A percentile compares a stretch with the other conserved stretches of the same genome.
phyloP scores from a whole-genome alignment of 1,139 yeast genomes.

The Lizanozyma gosingica region DNA sequence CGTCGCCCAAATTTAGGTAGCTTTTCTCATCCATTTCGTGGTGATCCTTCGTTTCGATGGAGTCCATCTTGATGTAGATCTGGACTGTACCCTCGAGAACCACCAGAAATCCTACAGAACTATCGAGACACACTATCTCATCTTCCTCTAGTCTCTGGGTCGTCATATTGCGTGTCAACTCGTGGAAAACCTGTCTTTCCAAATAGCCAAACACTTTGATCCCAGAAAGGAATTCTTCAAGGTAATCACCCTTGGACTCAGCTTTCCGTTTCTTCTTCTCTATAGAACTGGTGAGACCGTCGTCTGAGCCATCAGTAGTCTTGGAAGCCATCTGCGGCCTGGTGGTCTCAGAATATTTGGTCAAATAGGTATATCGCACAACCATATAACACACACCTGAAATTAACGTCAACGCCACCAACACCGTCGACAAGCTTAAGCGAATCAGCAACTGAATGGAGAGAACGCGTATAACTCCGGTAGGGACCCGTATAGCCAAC shows the following conservation, averaged over 20 bases:
- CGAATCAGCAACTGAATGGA: slow-evolving; percentile 24
- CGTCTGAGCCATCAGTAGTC: not conserved
- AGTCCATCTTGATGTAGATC: slow-evolving; percentile 54
- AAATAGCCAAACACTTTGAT: slow-evolving; percentile 90
- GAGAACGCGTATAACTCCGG: slow-evolving; percentile 15
- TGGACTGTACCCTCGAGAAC: slow-evolving; percentile 92
- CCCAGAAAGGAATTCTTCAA: slow-evolving; percentile 86
- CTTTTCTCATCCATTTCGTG: slow-evolving; percentile 11
- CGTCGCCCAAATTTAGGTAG: slow-evolving; percentile 23
- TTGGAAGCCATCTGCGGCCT: slow-evolving; percentile 3
- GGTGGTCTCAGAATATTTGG: slow-evolving; percentile 27
- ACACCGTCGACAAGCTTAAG: slow-evolving; percentile 25
- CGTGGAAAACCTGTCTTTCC: slow-evolving; percentile 86
- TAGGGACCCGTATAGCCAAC: slow-evolving; percentile 15
- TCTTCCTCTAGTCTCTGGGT: slow-evolving; percentile 76
- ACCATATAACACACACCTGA: slow-evolving; percentile 19
- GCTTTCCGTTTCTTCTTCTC: slow-evolving; percentile 20
- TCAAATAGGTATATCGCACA: slow-evolving; percentile 30
- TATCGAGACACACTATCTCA: slow-evolving; percentile 66
- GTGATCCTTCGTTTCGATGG: slow-evolving; percentile 2
- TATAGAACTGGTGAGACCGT: slow-evolving; percentile 11
- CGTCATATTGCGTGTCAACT: slow-evolving; percentile 83
- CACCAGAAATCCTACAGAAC: slow-evolving; percentile 70
- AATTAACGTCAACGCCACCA: slow-evolving; percentile 13
- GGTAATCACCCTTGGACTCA: slow-evolving; percentile 34